Base-by-base conservation (phyloP, 2,329 filamentous ascomycete species). In the Trichoderma polysporum region DNA sequence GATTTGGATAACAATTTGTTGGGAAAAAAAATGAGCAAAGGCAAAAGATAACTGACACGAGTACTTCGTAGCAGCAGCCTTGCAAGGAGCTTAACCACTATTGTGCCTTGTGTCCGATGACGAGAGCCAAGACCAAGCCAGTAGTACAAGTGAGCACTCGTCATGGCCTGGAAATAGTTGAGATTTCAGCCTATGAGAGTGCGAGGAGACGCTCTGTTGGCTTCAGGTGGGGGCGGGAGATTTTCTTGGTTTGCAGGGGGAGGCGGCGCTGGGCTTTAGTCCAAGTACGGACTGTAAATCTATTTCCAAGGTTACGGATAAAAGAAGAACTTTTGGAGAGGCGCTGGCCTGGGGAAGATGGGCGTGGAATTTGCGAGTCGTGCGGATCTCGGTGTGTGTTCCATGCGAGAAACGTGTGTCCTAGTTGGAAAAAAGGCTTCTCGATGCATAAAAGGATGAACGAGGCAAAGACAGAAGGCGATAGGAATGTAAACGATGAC, bases 211-310 rank as follows among this genome's bases (percentile, higher is more conserved):
- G 12, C 35, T 13, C 10, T 66, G 62, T 50, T 66, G 62, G 52
- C 41, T 50, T 29, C 41, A 39, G 15, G 62, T 49, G 53, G 62
- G 59, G 41, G 53, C 52, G 53, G 62, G 62, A 53, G 62, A 66
- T 66, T 54, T 41, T 35, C 52, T 41, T 57, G 56, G n/a, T 19
- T 45, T 29, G 9, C 15, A 33, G 29, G 35, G 19, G 22, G 60
- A 1, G 29, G 27, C 37, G 60, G 22, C 19, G n/a, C 13, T 45
- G 12, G 37, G 6, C 3, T 33, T 6, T 27, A 39, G 50, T n/a
- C 22, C 52, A n/a, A 49, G 50, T 37, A 54, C 17, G 50, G 35
- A 35, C 50, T 47, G 52, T 41, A 53, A 45, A 63, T 31, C 49
- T 39, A 53, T 53, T 45, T 31, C 59, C 59, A 60, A 49, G 29